A percentile compares a stretch with the other conserved stretches of the same genome.
Evolutionary conservation across 2,329 filamentous ascomycete genomes (phyloP).

Genomic region (Arthrobotrys musiformis): DNA sequence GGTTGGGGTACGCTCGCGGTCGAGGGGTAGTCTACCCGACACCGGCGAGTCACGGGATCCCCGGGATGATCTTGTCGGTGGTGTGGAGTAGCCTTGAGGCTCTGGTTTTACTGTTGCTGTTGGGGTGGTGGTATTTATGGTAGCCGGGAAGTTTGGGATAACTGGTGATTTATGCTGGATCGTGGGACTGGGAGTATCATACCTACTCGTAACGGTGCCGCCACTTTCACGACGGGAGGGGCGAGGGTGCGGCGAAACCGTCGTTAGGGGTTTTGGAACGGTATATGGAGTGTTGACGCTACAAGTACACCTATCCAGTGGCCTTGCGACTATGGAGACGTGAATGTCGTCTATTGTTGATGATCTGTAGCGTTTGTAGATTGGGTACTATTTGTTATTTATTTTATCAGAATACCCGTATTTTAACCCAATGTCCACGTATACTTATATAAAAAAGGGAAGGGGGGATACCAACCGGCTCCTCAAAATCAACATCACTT

Average conservation of each 20-base stretch:
- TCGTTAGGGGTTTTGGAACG: neutral
- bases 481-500: neutral
- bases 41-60: neutral
- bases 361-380: conserved; percentile 10
- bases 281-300: neutral
- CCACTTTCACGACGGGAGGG: too few relatives aligned
- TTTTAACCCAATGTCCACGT: too few relatives aligned
- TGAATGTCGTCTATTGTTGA: neutral
- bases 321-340: neutral
- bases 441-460: neutral
- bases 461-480: neutral
- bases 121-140: too few relatives aligned
- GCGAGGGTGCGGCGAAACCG: neutral
- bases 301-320: neutral
- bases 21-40: neutral
- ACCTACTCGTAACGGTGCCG: too few relatives aligned
- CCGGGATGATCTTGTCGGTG: neutral
- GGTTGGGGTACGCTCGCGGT: neutral
- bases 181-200: too few relatives aligned
- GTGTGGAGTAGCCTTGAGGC: neutral
- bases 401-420: too few relatives aligned
- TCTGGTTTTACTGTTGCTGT: neutral
- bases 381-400: neutral
- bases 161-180: too few relatives aligned
- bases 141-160: too few relatives aligned